Evolutionary conservation across 345 rosid species (phyloP), one percentile per base, ranked within the genome.

Genomic region (Tarenaya hassleriana): DNA sequence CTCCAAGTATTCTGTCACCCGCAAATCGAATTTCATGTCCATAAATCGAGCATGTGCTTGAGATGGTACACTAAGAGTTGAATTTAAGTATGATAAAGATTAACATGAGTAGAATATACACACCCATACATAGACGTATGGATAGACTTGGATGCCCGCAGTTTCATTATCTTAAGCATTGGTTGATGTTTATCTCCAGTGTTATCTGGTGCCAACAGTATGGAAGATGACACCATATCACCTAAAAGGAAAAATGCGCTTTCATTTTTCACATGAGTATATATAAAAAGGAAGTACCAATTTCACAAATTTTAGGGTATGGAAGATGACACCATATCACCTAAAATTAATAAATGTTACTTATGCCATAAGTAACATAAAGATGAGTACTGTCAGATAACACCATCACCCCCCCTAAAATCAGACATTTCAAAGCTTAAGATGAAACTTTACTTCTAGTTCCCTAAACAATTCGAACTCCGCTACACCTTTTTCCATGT

Each of bases 1-100:
- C 95, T 81, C 98, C 94, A 92, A 46, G 73, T 66, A 69, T 76
- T 76, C 19, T 92, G 85, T 79, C 42, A 88, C 94, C 98, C 88
- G 60, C 44, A 66, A 66, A 56, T 65, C 50, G 43, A 21, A 60
- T 7, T 35, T 3, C 44, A 41, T 7, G 4, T 27, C 52, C 56
- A 61, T 24, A 42, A n/a, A 63, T 32, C 54, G 47, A 55, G 42
- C 40, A 55, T 32, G 43, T 32, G 16, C 43, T 49, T 56, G 31
- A 50, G 17, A 61, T 43, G 19, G 9, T 64, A 54, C 34, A 24
- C 55, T 57, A 44, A 3, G 21, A 18, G 24, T 21, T 56, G 34
- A 9, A 50, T 40, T 34, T 29, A 42, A 72, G 35, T 34, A 51
- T 47, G 27, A 45, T 35, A 40, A 17, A 46, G 59, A 21, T 14